Percentiles rank a stretch among this genome's conserved stretches.
Conservation (phyloP, 768 basidiomycete species). For the Suillus weaverae region DNA sequence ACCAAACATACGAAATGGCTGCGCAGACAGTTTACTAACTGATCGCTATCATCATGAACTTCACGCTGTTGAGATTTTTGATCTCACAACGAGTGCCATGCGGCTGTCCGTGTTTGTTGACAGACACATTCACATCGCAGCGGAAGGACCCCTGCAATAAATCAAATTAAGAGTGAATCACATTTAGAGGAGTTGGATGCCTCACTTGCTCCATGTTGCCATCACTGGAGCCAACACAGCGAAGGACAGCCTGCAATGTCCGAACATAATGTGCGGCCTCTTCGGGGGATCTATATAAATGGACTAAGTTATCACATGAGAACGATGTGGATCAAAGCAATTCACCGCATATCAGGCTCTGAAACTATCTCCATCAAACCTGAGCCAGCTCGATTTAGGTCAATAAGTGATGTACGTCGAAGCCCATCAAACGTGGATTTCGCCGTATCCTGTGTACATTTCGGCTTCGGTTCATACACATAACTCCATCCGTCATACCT, state of each 20-base stretch:
- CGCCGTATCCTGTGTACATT: conserved; percentile 74
- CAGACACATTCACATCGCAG: conserved; percentile 94
- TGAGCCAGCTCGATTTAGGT: conserved; percentile 88
- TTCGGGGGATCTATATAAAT: conserved; percentile 62
- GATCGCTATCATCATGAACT: conserved; percentile 82
- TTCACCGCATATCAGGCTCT: conserved; percentile 80
- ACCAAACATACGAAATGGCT: not conserved
- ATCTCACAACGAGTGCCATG: conserved; percentile 90
- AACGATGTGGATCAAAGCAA: not conserved
- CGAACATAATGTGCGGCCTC: conserved; percentile 88
- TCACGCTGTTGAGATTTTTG: conserved; percentile 93
- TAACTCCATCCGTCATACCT: conserved; percentile 47
- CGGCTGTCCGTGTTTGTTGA: conserved; percentile 62
- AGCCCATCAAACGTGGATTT: conserved; percentile 69
- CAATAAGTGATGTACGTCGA: conserved; percentile 60
- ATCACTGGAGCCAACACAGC: conserved; percentile 85
- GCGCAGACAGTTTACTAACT: conserved; percentile 46
- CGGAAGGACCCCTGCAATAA: conserved; percentile 79
- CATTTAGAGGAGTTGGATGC: not conserved
- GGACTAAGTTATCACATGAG: not conserved
- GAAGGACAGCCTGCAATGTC: conserved; percentile 75
- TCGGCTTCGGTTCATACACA: not conserved
- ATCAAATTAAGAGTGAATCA: conserved; percentile 10
- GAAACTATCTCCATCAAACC: conserved; percentile 97
- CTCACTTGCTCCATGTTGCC: conserved; percentile 95